A percentile compares a stretch with the other conserved stretches of the same genome.
phyloP scores from a whole-genome alignment of 208 protist species.

The Trypanosoma scelopori region DNA sequence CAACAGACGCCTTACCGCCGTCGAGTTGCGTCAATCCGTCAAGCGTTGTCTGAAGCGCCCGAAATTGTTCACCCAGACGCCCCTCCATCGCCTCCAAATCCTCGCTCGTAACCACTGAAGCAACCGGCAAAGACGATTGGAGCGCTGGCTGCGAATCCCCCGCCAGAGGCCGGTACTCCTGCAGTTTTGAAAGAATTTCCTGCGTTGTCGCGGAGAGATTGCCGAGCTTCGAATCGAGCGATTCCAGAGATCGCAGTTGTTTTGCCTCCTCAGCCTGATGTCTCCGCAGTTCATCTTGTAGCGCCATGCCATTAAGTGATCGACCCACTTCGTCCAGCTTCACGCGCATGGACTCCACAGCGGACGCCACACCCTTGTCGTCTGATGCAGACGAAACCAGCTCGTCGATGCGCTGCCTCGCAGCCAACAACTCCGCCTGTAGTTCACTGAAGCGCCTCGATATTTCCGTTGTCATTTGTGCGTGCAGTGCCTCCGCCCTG shows the following conservation, averaged over 20 bases:
- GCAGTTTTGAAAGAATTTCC: slow-evolving; percentile 20
- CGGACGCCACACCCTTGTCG: slow-evolving; percentile 7
- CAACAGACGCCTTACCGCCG: background rate
- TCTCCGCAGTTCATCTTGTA: background rate
- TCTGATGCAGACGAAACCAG: slow-evolving; percentile 17
- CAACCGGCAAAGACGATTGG: background rate
- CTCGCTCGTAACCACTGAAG: background rate
- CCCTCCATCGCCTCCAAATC: slow-evolving; percentile 16
- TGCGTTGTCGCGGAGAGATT: slow-evolving; percentile 14
- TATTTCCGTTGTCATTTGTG: slow-evolving; percentile 4
- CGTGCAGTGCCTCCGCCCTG: slow-evolving; percentile 3
- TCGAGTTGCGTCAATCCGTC: slow-evolving; percentile 12
- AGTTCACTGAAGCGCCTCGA: slow-evolving; percentile 12
- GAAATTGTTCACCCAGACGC: slow-evolving; percentile 16
- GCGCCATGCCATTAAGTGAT: slow-evolving; percentile 14
- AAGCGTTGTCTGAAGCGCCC: slow-evolving; percentile 6
- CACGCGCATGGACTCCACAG: slow-evolving; percentile 17
- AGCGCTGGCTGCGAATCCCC: background rate
- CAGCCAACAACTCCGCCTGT: slow-evolving; percentile 10
- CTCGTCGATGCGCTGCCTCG: slow-evolving; percentile 18
- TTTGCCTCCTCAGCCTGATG: background rate
- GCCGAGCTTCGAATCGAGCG: slow-evolving; percentile 7
- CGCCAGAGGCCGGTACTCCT: slow-evolving; percentile 5
- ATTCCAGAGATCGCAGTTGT: background rate
- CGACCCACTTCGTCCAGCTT: slow-evolving; percentile 21